A percentile compares a stretch with the other conserved stretches of the same genome.
Evolutionary conservation across 306 rosid species (phyloP).

Genomic region (Corylus heterophylla): DNA sequence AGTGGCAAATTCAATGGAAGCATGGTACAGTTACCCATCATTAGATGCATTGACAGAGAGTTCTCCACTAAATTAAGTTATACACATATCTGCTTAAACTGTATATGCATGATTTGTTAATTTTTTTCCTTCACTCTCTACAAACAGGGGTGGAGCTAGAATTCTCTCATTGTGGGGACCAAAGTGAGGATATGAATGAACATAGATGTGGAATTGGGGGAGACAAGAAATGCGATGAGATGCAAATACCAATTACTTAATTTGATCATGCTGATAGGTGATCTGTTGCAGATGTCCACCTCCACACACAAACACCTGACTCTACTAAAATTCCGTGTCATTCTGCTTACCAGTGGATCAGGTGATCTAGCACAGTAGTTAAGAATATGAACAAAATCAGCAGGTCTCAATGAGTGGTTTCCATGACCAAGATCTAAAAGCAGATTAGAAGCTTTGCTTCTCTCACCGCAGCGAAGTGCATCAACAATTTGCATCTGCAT

Average conservation of each 20-base stretch:
- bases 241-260: neutral
- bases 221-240: no score
- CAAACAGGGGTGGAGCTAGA: neutral
- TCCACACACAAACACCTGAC: neutral
- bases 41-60: neutral
- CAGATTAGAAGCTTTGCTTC: constrained; percentile 59
- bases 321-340: constrained; percentile 3
- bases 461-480: constrained; percentile 63
- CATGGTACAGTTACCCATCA: neutral
- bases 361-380: constrained; percentile 64
- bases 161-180: neutral
- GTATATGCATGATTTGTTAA: neutral
- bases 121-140: neutral
- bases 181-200: neutral
- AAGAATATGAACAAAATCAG: constrained; percentile 61
- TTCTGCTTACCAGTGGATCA: constrained; percentile 80
- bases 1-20: neutral
- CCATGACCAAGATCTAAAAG: constrained; percentile 54
- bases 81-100: neutral
- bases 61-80: neutral
- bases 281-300: neutral
- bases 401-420: constrained; percentile 47
- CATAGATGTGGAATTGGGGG: neutral
- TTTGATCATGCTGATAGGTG: neutral
- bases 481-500: constrained; percentile 55